Conservation (phyloP, 768 basidiomycete genomes). For the Kwoniella dejecticola region DNA sequence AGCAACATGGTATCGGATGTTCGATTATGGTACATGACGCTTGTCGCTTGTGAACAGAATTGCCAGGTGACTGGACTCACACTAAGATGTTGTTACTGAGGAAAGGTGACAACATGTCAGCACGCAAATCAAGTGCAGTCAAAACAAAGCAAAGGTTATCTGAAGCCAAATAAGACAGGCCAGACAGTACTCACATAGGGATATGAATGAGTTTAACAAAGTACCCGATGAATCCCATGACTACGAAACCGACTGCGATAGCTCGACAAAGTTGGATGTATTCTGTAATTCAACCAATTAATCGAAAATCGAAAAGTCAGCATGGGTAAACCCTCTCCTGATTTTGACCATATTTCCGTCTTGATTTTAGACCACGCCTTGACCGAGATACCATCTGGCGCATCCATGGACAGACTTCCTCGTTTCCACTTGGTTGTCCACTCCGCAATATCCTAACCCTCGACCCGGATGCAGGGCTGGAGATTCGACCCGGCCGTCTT, state of each 20-base stretch:
- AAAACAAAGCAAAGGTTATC: not conserved
- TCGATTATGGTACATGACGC: no score
- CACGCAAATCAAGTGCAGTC: not conserved
- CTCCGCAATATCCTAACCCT: no score
- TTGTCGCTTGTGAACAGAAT: not conserved
- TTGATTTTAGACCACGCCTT: no score
- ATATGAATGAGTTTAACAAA: constrained; percentile 98
- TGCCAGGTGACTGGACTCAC: constrained; percentile 64
- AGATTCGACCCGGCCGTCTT: no score
- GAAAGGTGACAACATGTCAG: constrained; percentile 9
- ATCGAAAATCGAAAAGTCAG: not conserved
- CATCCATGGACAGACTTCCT: no score
- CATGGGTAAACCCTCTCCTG: not conserved
- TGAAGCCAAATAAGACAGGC: no score
- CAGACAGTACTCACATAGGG: constrained; percentile 88
- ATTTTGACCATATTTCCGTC: no score
- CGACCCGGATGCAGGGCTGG: no score
- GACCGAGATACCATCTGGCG: no score
- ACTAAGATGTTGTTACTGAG: constrained; percentile 98
- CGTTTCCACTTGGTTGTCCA: no score
- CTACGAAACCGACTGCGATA: constrained; percentile 93
- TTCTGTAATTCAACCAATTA: constrained; percentile 62
- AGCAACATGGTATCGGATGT: no score
- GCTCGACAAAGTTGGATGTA: constrained; percentile 93
- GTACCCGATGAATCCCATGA: constrained; percentile 99